phyloP scores from a whole-genome alignment of 306 rosid genomes.

The Nissolia schottii region DNA sequence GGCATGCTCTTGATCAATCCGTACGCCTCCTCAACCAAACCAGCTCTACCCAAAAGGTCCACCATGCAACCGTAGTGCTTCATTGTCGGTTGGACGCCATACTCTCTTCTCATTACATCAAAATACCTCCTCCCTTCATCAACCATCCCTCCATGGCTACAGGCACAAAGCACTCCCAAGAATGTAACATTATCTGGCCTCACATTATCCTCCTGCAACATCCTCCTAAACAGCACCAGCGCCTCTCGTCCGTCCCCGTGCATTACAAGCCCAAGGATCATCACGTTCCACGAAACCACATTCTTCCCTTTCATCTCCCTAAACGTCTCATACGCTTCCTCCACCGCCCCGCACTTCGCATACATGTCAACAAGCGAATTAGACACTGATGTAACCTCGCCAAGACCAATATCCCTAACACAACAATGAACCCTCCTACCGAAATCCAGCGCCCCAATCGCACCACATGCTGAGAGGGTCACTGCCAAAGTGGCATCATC shows the following conservation, averaged over 20 bases:
- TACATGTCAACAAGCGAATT: constrained; percentile 76
- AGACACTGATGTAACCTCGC: constrained; percentile 24
- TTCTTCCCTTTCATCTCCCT: constrained; percentile 40
- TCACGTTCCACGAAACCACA: constrained; percentile 72
- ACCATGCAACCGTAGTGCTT: constrained; percentile 88
- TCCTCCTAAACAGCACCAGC: constrained; percentile 39
- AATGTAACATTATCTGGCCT: constrained; percentile 59
- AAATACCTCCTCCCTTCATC: constrained; percentile 54
- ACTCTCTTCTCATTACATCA: constrained; percentile 44
- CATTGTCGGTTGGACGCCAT: constrained; percentile 48
- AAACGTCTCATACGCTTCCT: constrained; percentile 50
- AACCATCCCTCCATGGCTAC: constrained; percentile 69
- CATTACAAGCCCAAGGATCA: constrained; percentile 64
- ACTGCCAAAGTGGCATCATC: constrained; percentile 61
- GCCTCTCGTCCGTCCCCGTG: constrained; percentile 61
- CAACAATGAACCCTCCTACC: constrained; percentile 66
- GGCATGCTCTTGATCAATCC: constrained; percentile 53
- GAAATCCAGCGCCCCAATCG: constrained; percentile 48
- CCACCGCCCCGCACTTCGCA: constrained; percentile 74
- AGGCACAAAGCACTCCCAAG: constrained; percentile 71
- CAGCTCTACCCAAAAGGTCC: constrained; percentile 77
- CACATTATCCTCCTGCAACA: constrained; percentile 43
- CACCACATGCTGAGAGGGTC: constrained; percentile 62
- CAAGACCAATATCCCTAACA: constrained; percentile 4
- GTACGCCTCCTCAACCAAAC: constrained; percentile 61